Conservation (phyloP, 345 rosid genomes). For the Ceriops decandra region DNA sequence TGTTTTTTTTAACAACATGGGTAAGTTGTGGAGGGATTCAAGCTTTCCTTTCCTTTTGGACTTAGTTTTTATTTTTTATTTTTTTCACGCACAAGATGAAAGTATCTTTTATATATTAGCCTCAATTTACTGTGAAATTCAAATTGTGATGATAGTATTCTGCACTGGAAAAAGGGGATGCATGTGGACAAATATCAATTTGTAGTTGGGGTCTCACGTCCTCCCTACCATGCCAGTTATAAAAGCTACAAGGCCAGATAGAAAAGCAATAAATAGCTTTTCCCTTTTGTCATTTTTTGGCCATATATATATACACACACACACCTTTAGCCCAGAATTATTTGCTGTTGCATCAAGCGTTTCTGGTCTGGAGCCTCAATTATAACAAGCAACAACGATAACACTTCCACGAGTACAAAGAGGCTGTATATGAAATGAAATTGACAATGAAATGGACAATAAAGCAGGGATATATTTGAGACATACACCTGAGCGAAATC, state of each 20-base stretch:
- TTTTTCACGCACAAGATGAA: neutral
- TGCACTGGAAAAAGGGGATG: neutral
- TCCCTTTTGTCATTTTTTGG: neutral
- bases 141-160: neutral
- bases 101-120: neutral
- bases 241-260: neutral
- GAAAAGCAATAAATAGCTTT: neutral
- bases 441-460: neutral
- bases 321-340: neutral
- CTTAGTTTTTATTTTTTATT: neutral
- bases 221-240: neutral
- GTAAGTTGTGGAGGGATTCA: too few relatives aligned
- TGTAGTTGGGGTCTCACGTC: neutral
- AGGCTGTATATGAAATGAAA: neutral
- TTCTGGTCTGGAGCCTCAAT: neutral
- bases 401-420: neutral
- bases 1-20: too few relatives aligned
- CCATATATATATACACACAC: neutral
- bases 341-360: neutral
- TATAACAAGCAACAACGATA: neutral
- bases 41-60: too few relatives aligned
- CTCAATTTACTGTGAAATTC: neutral
- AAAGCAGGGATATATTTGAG: slow-evolving; percentile 1
- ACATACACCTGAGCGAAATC: neutral
- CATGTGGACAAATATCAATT: neutral